Evolutionary conservation across 75 land plant genomes (phyloP), one percentile per base, ranked within the genome.

Genomic region (Larix kaempferi): DNA sequence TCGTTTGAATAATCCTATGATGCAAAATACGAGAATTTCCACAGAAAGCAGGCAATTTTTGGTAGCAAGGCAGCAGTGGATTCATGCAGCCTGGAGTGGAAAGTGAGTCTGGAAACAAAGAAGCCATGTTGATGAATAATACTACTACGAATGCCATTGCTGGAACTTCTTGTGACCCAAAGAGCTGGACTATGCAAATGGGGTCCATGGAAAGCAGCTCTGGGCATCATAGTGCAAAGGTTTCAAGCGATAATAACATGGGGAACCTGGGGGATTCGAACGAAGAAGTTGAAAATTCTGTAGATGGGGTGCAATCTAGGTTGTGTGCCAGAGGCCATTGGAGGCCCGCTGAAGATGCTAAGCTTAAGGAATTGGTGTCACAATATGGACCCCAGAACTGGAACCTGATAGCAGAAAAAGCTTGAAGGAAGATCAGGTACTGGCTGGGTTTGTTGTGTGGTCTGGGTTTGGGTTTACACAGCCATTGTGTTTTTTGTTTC

Each of bases 351-450:
- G 93, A 91, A 57, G 93, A 91, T 77, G 84, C 83, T 61, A 91
- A 91, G 82, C 87, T 91, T 39, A 80, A 79, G 58, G 89, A 87
- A 80, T 89, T 89, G 22, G 93, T 91, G 52, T 76, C 83, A 29
- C 81, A 82, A 56, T 82, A 84, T 78, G 93, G 93, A n/a, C 93
- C 93, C 14, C 93, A 89, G 71, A 91, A 89, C 87, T 91, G 93
- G 93, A 91, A 91, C 78, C 77, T 89, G 74, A 91, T 91, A 21
- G 93, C 93, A 37, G 91, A 91, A 85, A 85, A 87, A 89, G 56
- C 93, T 91, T 35, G 81, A 91, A 35, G 92, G 92, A 26, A 84
- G 93, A 91, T 91, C 93, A 82, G 93, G 93, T 91, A 79, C 29
- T 37, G 35, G 12, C 17, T 27, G 39, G 58, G 58, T 13, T 14